Base-by-base conservation (phyloP, 2,329 filamentous ascomycete genomes). In the Pestalotiopsis fici region DNA sequence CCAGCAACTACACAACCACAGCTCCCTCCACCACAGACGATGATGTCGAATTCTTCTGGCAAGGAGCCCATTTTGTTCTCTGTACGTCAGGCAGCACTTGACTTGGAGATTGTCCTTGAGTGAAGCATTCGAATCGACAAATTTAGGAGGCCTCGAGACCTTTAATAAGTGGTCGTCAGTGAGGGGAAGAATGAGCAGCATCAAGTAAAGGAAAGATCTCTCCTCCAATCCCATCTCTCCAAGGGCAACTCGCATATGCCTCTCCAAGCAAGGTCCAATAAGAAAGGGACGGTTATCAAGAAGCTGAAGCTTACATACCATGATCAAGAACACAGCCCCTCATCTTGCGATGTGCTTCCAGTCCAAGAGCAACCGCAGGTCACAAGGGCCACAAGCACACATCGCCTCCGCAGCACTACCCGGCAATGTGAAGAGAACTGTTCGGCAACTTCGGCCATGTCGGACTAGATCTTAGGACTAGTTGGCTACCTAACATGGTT, bases 31-130 rank as follows among this genome's bases (percentile, higher is more conserved):
- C 92, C 92, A 71, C 89, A 91, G 35, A 94, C 90, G 73, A 94
- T 94, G 73, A 94, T 93, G 77, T 94, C 92, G 75, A 93, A 92
- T 83, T 94, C 92, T 68, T 94, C 91, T 43, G 91, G 91, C 70
- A 94, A 75, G 65, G 74, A 69, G 67, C 77, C 77, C 79, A 81
- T 81, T 23, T 69, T 74, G 59, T 43, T 6, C 4, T 62, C 15
- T 47, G 18, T 60, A 13, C 13, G 55, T 25, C 9, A 18, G 21
- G 43, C 7, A 50, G 7, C 21, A 21, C 21, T 50, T n/a, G 43
- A 21, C 18, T 12, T 7, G 21, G n/a, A 3, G 18, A n/a, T 18
- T 50, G n/a, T 18, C 3, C 11, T n/a, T 2, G n/a, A 50, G 55
- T 13, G 55, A 57, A 31, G 55, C 9, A 25, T 3, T 15, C 2